Evolutionary conservation across 2,329 filamentous ascomycete species (phyloP).

Genomic region (Ophiostoma sp.): DNA sequence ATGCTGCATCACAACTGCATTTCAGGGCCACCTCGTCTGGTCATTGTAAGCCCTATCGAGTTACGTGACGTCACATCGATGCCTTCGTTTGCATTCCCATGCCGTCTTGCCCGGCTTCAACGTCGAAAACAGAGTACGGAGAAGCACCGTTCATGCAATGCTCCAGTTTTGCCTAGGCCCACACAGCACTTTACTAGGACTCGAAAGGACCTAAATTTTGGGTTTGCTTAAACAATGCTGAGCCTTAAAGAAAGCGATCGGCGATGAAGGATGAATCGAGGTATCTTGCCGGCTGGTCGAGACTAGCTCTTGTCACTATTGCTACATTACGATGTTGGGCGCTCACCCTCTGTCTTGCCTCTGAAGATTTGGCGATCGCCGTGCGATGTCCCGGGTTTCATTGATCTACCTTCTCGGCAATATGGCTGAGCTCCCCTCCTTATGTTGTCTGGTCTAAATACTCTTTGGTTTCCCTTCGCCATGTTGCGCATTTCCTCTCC

Average conservation of each 20-base stretch:
- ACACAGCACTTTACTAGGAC: background rate
- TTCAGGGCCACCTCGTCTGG: no score
- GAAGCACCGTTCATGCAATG: background rate
- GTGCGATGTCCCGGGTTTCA: background rate
- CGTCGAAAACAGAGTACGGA: background rate
- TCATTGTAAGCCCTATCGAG: no score
- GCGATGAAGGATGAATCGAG: conserved; percentile 2
- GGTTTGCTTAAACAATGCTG: background rate
- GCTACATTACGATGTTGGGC: background rate
- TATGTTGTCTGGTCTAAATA: background rate
- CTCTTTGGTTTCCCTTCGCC: background rate
- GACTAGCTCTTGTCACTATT: conserved; percentile 3
- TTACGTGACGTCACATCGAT: background rate
- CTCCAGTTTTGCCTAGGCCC: background rate
- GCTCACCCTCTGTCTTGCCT: background rate
- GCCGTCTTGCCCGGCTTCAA: background rate
- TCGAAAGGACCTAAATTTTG: background rate
- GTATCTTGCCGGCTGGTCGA: background rate
- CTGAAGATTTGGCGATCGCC: background rate
- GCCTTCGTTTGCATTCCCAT: background rate
- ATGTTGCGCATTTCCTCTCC: background rate
- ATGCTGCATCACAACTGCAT: no score
- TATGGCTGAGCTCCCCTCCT: background rate
- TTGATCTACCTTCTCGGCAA: background rate
- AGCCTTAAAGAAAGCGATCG: background rate